Evolutionary conservation across 306 rosid genomes (phyloP), one percentile per base, ranked within the genome.

Genomic region (Sphenostylis stenocarpa): DNA sequence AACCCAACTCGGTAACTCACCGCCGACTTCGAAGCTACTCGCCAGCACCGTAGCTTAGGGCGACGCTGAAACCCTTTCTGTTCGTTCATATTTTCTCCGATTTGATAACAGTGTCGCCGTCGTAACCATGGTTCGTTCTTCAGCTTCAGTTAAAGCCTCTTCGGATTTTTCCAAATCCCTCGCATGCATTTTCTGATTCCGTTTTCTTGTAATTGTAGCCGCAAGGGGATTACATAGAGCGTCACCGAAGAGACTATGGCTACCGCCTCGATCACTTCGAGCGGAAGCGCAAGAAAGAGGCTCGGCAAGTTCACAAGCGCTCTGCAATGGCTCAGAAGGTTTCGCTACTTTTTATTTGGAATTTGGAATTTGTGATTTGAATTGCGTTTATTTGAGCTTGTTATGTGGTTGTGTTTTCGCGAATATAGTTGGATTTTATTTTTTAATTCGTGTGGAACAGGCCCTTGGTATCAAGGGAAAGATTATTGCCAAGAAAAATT

Each of bases 221-320:
- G 70, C 99, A 95, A 90, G 97, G 97, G 75, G 99, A 95, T 86
- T 90, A 95, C 84, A 92, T 95, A 29, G 99, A 95, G 5, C 97
- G 92, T 74, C 96, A 88, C 80, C 72, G 89, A 88, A 92, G 88
- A 84, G 89, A 97, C 29, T 56, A 90, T 95, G 99, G 99, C 62
- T 84, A 89, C 67, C 93, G 94, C 20, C 88, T 75, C 0, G 99
- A 95, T 60, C 88, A 95, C 85, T 87, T 83, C 67, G 97, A 89
- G 90, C 99, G 97, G 14, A 89, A 85, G 84, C 97, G 99, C 84
- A 95, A 95, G 92, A 92, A 84, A 75, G 89, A 79, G 62, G 99
- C 98, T 68, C 98, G 97, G 72, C 79, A 86, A 67, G 94, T 87
- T 57, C 97, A 90, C 83, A 88, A 84, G 73, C 97, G 79, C 78